phyloP scores from a whole-genome alignment of 257 asterid species.

The Salvia splendens region DNA sequence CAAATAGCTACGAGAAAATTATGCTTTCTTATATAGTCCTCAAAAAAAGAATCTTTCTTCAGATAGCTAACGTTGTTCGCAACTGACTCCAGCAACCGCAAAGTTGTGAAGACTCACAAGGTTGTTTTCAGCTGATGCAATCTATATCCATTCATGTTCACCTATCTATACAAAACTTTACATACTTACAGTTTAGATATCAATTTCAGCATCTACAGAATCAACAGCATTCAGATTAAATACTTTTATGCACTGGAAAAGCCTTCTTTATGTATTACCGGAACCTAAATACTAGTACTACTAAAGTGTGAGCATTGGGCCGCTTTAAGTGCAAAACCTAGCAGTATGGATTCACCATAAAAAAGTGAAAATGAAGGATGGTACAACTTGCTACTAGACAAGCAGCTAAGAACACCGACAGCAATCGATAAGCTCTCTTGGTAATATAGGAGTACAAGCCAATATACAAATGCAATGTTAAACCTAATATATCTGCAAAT shows the following conservation, averaged over 20 bases:
- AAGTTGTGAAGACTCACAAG: not conserved
- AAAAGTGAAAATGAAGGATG: not conserved
- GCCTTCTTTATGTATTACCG: not conserved
- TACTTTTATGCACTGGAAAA: conserved; percentile 1
- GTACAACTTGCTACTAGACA: not conserved
- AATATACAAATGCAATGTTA: not conserved
- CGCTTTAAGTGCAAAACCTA: not conserved
- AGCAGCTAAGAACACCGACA: conserved; percentile 13
- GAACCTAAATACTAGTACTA: conserved; percentile 4
- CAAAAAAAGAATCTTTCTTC: not conserved
- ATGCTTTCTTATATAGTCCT: not conserved
- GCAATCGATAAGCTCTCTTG: not conserved
- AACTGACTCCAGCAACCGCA: not conserved
- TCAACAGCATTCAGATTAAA: not conserved
- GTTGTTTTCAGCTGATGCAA: not conserved
- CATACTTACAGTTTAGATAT: not conserved
- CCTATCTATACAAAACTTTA: conserved; percentile 3
- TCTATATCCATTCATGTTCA: not conserved
- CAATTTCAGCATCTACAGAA: not conserved
- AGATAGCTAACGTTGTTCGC: conserved; percentile 6
- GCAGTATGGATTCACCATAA: not conserved
- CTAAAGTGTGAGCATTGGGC: not conserved
- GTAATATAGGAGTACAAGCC: not conserved
- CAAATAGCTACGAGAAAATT: not conserved
- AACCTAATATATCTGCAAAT: conserved; percentile 1